These are phyloP conservation scores for Solanum tarapatanum DNA, from an alignment of 257 asterid genomes.

Conservation along the genomic window DNA sequence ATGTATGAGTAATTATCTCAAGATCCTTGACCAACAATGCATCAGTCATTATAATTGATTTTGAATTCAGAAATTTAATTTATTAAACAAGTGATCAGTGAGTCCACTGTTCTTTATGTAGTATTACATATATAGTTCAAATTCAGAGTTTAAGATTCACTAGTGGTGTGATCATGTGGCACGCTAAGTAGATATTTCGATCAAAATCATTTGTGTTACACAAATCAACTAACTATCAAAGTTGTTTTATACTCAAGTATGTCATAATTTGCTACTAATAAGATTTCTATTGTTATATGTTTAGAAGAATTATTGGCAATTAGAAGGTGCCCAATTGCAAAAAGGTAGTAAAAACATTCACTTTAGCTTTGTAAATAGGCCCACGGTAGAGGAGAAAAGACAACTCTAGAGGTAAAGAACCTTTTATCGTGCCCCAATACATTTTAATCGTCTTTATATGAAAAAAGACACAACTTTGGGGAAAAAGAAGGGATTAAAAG, in stretches of 20 bases:
- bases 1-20: background rate
- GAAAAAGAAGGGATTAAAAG: background rate
- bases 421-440: background rate
- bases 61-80: background rate
- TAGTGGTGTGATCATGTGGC: background rate
- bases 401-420: background rate
- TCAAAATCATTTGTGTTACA: background rate
- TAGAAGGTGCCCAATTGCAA: background rate
- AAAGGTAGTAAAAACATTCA: background rate
- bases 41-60: background rate
- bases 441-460: background rate
- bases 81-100: background rate
- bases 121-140: background rate
- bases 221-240: background rate
- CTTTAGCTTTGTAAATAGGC: background rate
- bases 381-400: background rate
- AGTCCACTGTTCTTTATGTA: background rate
- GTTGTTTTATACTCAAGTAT: background rate
- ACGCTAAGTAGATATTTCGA: background rate
- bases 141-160: background rate
- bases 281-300: background rate
- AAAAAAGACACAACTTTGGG: background rate
- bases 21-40: background rate
- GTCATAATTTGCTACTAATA: background rate
- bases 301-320: background rate